Conservation (phyloP, 1,284 basidiomycete genomes). For the Papiliotrema nemorosa region DNA sequence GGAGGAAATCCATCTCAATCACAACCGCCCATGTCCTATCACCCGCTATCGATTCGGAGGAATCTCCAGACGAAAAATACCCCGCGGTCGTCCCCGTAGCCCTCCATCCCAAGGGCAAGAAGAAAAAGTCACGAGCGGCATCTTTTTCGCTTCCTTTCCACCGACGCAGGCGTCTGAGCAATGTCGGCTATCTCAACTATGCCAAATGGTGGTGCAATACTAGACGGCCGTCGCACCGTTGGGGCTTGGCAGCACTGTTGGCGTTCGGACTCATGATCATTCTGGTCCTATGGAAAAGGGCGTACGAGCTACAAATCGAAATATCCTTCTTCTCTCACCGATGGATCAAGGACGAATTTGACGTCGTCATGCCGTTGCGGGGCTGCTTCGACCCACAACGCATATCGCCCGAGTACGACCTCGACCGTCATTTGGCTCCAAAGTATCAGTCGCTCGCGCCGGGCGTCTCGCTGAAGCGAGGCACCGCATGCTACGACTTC, state of each 20-base stretch:
- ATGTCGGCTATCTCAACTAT: constrained; percentile 9
- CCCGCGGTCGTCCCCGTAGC: background rate
- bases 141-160: constrained; percentile 35
- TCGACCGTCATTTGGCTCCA: constrained; percentile 60
- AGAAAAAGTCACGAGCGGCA: constrained; percentile 16
- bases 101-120: constrained; percentile 11
- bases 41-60: constrained; percentile 7
- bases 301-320: constrained; percentile 77
- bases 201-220: background rate
- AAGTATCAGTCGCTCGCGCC: constrained; percentile 68
- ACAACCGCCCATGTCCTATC: constrained; percentile 1
- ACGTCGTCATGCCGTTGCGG: constrained; percentile 49
- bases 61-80: constrained; percentile 10
- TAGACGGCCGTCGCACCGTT: background rate
- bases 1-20: constrained; percentile 16
- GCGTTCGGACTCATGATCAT: background rate
- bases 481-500: constrained; percentile 83
- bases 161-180: constrained; percentile 16
- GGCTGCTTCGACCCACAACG: constrained; percentile 65
- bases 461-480: constrained; percentile 68
- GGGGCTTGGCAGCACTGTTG: constrained; percentile 4
- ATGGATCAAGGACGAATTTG: constrained; percentile 70
- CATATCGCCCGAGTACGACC: constrained; percentile 63
- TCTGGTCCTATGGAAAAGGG: constrained; percentile 55
- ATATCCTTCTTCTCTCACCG: constrained; percentile 66